Percentiles rank a stretch among this genome's conserved stretches.
Conservation (phyloP, 768 basidiomycete genomes). For the Rhodosporidiobolus sp. region DNA sequence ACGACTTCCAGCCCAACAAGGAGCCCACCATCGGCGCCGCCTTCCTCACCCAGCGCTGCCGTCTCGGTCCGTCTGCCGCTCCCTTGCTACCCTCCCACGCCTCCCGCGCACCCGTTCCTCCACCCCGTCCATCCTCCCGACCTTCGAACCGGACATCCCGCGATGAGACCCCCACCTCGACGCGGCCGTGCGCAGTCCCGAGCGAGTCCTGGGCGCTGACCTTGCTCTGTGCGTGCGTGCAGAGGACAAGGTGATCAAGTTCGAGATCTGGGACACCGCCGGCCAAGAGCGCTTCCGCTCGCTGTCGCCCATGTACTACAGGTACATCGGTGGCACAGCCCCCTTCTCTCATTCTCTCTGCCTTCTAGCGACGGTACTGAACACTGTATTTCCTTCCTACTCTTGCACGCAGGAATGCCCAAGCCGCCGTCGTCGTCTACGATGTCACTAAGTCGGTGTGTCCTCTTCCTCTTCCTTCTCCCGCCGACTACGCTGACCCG, state of each 20-base stretch:
- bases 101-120: background rate
- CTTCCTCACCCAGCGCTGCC: conserved; percentile 83
- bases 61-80: conserved; percentile 52
- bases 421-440: conserved; percentile 93
- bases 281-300: conserved; percentile 97
- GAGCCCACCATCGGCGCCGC: conserved; percentile 80
- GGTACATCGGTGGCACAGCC: conserved; percentile 61
- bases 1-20: conserved; percentile 98
- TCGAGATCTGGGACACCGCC: conserved; percentile 95
- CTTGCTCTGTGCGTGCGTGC: background rate
- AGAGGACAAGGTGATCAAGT: conserved; percentile 66
- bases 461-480: background rate
- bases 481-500: conserved; percentile 33
- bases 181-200: background rate
- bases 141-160: too few species aligned
- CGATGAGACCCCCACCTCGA: background rate
- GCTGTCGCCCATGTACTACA: conserved; percentile 84
- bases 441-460: conserved; percentile 76
- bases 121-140: background rate
- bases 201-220: background rate
- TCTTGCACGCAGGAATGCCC: background rate
- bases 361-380: too few species aligned
- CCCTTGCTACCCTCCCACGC: background rate
- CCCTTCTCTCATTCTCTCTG: conserved; percentile 56
- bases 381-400: too few species aligned